phyloP scores from a whole-genome alignment of 129 eudicot genomes.

The Pulicaria dysenterica region DNA sequence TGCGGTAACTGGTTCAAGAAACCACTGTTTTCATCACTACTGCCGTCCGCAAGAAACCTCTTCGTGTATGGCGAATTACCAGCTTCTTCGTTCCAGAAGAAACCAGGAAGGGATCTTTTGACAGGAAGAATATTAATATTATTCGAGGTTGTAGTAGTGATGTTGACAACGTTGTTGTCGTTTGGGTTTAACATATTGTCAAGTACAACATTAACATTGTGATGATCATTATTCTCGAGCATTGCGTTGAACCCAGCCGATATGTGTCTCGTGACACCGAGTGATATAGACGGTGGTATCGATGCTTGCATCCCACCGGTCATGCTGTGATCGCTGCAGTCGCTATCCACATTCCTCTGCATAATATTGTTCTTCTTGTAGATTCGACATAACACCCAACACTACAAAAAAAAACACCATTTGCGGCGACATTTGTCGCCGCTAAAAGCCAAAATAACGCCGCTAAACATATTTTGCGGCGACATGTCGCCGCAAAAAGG shows the following conservation, averaged over 20 bases:
- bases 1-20: conserved; percentile 58
- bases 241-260: conserved; percentile 44
- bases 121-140: conserved; percentile 42
- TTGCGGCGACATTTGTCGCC: too few species aligned
- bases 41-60: conserved; percentile 46
- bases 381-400: conserved; percentile 95
- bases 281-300: conserved; percentile 45
- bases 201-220: conserved; percentile 29
- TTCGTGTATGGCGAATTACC: conserved; percentile 45
- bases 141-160: conserved; percentile 17
- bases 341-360: conserved; percentile 69
- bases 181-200: conserved; percentile 40
- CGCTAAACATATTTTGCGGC: too few species aligned
- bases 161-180: conserved; percentile 21
- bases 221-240: conserved; percentile 47
- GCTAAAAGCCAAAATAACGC: too few species aligned
- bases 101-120: conserved; percentile 45
- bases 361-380: conserved; percentile 78
- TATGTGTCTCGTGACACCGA: conserved; percentile 22
- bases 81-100: conserved; percentile 64
- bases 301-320: conserved; percentile 48
- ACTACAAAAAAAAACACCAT: too few species aligned
- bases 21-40: conserved; percentile 34
- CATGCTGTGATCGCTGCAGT: conserved; percentile 43
- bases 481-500: too few species aligned